Evolutionary conservation across 2,329 filamentous ascomycete genomes (phyloP), one percentile per base, ranked within the genome.

Genomic region (Colletotrichum abscissum): DNA sequence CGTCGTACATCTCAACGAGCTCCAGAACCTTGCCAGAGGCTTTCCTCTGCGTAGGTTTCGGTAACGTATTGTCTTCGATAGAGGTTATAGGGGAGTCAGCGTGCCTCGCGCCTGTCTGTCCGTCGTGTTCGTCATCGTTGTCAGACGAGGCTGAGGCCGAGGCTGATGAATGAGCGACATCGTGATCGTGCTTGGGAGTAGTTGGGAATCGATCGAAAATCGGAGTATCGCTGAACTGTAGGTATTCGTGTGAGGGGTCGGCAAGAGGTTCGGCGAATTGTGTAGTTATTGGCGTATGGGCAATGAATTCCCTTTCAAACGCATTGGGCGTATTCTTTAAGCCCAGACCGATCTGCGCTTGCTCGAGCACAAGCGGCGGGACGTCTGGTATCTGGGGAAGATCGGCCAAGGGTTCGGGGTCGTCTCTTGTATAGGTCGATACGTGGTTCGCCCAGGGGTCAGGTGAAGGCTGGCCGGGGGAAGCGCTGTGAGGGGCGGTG

Each of bases 1-100:
- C 85, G 72, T 91, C 87, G 62, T 84, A 88, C 80, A 86, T 84
- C 26, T 83, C 83, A 38, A 89, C 88, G 28, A 89, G 79, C 60
- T 86, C 85, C 67, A 87, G 86, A 2, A 89, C 87, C 74, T 87
- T 89, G 2, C 78, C 76, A 2, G 70, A 73, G 7, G 60, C 35
- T 52, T 73, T 73, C 28, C 67, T 62, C 35, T 62, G 54, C 24
- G 68, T 4, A 16, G 16, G 19, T 26, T 57, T 66, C 11, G 46
- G 56, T 12, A 55, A 5, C 3, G 59, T 24, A 19, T 84, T 84
- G 60, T 86, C 85, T 63, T 86, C 85, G 66, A 85, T 80, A 0
- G 85, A 86, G 0, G 85, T 87, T 4, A 85, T 84, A 1, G 85
- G 85, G 0, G 85, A 87, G 63, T 86, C 84, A 14, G 66, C 67